Percentiles rank a stretch among this genome's conserved stretches.
Evolutionary conservation across 2,329 filamentous ascomycete species (phyloP).

Genomic region (Sclerotinia trifoliorum): DNA sequence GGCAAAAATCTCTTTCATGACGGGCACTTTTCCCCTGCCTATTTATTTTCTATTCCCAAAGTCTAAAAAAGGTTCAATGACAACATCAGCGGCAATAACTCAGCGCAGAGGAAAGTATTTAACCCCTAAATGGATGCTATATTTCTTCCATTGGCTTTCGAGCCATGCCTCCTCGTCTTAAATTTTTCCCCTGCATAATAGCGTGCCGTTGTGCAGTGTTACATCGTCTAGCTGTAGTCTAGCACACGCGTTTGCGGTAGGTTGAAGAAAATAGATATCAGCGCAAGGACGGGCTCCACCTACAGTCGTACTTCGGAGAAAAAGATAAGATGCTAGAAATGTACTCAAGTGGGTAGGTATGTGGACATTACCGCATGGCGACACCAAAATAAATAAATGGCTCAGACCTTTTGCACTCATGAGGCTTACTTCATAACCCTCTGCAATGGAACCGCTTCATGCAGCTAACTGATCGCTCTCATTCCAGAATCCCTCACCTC

Average conservation of each 20-base stretch:
- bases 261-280: neutral
- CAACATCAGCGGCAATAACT: conserved; percentile 8
- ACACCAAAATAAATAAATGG: neutral
- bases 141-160: neutral
- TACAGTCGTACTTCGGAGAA: conserved; percentile 4
- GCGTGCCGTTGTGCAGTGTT: neutral
- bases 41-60: neutral
- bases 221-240: neutral
- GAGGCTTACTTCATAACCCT: conserved; percentile 3
- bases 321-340: conserved; percentile 13
- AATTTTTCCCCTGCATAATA: conserved; percentile 4
- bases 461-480: neutral
- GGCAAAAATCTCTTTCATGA: neutral
- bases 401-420: conserved; percentile 11
- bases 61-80: neutral
- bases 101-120: neutral
- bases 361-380: conserved; percentile 1
- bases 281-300: neutral
- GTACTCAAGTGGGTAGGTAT: neutral
- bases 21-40: neutral
- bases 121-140: neutral
- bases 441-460: neutral
- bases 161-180: neutral
- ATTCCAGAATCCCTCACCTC: neutral
- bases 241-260: neutral